phyloP scores from a whole-genome alignment of 768 basidiomycete genomes.

The Pilatotrama ljubarskyi region DNA sequence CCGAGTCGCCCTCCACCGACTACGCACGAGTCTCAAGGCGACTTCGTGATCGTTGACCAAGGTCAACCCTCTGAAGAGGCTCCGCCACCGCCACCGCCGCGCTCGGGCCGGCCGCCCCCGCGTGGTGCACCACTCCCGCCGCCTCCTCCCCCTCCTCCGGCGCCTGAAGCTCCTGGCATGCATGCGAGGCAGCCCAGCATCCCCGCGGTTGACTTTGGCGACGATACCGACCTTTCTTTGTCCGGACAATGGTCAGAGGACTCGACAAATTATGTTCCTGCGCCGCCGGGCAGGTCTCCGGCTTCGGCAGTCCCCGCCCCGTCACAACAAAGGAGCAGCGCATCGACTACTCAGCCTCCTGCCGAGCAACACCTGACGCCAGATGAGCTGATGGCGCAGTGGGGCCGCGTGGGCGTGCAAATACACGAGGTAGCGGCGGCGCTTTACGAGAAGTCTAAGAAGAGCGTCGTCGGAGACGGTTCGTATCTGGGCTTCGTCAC shows the following conservation, averaged over 20 bases:
- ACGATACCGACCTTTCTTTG: constrained; percentile 51
- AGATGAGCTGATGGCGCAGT: constrained; percentile 70
- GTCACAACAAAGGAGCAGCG: background rate
- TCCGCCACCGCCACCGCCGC: constrained; percentile 49
- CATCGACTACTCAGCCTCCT: background rate
- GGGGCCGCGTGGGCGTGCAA: constrained; percentile 74
- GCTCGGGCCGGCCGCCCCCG: constrained; percentile 31
- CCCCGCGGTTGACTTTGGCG: constrained; percentile 53
- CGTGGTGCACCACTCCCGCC: constrained; percentile 40
- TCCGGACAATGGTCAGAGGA: constrained; percentile 62
- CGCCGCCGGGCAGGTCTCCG: constrained; percentile 30
- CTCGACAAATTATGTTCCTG: constrained; percentile 39
- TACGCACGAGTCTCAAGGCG: constrained; percentile 25
- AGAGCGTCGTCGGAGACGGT: constrained; percentile 79
- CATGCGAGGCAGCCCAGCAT: constrained; percentile 72
- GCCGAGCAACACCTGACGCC: constrained; percentile 39
- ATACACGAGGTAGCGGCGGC: constrained; percentile 69
- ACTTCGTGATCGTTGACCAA: constrained; percentile 36
- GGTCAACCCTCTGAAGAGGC: constrained; percentile 34
- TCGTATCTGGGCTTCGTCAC: constrained; percentile 77
- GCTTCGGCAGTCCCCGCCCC: background rate
- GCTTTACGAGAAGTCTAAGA: constrained; percentile 76
- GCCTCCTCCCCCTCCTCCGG: constrained; percentile 42
- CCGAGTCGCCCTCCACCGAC: constrained; percentile 30
- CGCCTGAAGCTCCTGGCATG: constrained; percentile 35